phyloP scores from a whole-genome alignment of 2,329 filamentous ascomycete genomes.

The Colletotrichum coccodes region DNA sequence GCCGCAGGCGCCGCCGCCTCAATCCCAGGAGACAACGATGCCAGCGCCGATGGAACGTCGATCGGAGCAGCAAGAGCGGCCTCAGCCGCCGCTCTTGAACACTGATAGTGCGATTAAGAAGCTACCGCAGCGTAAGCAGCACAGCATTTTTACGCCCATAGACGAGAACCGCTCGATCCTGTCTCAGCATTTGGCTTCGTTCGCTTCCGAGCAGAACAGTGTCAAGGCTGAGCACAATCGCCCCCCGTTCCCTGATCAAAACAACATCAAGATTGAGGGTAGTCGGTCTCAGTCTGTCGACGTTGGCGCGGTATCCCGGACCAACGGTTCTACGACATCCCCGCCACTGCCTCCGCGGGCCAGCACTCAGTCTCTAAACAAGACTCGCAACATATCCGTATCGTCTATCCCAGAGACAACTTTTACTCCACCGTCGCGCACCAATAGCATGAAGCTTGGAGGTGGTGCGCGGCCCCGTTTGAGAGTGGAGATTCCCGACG shows the following conservation, averaged over 20 bases:
- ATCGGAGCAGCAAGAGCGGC: slow-evolving; percentile 58
- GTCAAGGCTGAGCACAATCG: slow-evolving; percentile 47
- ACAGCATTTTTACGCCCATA: slow-evolving; percentile 97
- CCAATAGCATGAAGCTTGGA: slow-evolving; percentile 77
- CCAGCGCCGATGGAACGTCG: slow-evolving; percentile 59
- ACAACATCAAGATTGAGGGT: slow-evolving; percentile 36
- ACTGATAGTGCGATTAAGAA: slow-evolving; percentile 66
- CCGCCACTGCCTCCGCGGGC: slow-evolving; percentile 63
- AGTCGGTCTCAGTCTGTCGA: slow-evolving; percentile 74
- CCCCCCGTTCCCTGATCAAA: slow-evolving; percentile 32
- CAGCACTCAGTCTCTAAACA: slow-evolving; percentile 59
- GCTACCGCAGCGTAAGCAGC: slow-evolving; percentile 80
- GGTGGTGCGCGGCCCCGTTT: slow-evolving; percentile 82
- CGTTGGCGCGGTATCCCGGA: slow-evolving; percentile 64
- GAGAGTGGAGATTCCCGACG: slow-evolving; percentile 95
- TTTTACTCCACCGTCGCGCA: slow-evolving; percentile 78
- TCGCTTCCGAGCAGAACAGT: slow-evolving; percentile 62
- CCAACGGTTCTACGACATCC: slow-evolving; percentile 60
- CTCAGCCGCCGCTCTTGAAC: slow-evolving; percentile 58
- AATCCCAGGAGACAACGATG: slow-evolving; percentile 60
- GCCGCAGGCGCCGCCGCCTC: slow-evolving; percentile 50
- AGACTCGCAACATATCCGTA: slow-evolving; percentile 60
- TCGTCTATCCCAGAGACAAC: slow-evolving; percentile 72
- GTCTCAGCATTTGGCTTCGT: slow-evolving; percentile 81
- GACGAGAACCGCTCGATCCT: slow-evolving; percentile 91